phyloP scores from a whole-genome alignment of 768 basidiomycete genomes.

The Tulasnella sp. region DNA sequence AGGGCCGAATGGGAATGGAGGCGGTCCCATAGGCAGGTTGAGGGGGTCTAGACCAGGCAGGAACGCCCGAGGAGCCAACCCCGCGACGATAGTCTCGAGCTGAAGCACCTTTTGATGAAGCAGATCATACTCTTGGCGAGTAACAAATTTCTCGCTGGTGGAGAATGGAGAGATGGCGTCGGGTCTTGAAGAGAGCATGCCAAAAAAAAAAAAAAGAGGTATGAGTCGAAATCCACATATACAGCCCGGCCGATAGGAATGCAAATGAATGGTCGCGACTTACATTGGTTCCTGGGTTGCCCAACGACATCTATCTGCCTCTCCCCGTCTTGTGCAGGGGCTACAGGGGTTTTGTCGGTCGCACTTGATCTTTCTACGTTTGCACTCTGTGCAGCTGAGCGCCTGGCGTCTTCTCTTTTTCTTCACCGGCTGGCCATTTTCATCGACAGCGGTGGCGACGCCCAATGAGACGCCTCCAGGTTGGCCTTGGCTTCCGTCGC shows the following conservation, averaged over 20 bases:
- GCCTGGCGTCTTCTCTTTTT: slow-evolving; percentile 84
- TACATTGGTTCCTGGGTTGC: slow-evolving; percentile 80
- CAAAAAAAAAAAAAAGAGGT: slow-evolving; percentile 28
- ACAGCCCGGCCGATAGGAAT: not conserved
- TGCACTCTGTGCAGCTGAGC: slow-evolving; percentile 85
- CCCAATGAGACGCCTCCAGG: slow-evolving; percentile 8
- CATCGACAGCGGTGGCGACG: slow-evolving; percentile 23
- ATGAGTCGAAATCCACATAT: slow-evolving; percentile 26
- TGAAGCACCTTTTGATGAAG: slow-evolving; percentile 66
- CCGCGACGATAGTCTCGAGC: slow-evolving; percentile 60
- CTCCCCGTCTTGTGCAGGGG: slow-evolving; percentile 77
- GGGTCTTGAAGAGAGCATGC: slow-evolving; percentile 16
- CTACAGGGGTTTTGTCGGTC: slow-evolving; percentile 84
- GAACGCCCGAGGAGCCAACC: slow-evolving; percentile 42
- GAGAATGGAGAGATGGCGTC: slow-evolving; percentile 28
- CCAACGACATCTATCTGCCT: slow-evolving; percentile 82
- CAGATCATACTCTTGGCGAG: slow-evolving; percentile 74
- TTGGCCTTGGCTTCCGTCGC: slow-evolving; percentile 25
- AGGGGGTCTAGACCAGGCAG: slow-evolving; percentile 29
- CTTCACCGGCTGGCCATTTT: slow-evolving; percentile 52
- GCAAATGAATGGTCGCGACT: slow-evolving; percentile 41
- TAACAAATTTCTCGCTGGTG: slow-evolving; percentile 77
- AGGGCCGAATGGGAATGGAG: slow-evolving; percentile 24
- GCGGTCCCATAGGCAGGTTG: slow-evolving; percentile 27
- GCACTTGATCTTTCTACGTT: slow-evolving; percentile 85